Conservation (phyloP, 495 filamentous ascomycete species). For the Penicillium robsamsonii region DNA sequence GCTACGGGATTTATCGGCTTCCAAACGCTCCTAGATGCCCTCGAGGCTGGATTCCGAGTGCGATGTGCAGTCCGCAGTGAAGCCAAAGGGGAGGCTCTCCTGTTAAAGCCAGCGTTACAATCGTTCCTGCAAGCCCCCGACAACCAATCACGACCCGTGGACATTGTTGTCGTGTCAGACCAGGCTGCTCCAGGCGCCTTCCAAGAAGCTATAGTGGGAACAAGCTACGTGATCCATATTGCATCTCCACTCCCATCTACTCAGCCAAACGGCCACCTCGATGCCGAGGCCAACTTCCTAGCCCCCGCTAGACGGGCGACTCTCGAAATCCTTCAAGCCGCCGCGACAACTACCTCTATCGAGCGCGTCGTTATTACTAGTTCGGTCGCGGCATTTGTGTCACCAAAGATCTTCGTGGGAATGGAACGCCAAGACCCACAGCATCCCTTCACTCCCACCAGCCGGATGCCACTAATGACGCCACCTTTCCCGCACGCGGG, state of each 20-base stretch:
- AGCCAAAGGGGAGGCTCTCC: background rate
- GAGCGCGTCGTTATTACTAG: conserved; percentile 4
- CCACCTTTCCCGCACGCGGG: background rate
- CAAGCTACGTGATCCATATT: background rate
- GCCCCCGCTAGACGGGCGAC: background rate
- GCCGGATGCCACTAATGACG: background rate
- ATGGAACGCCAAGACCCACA: background rate
- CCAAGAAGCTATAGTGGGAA: background rate
- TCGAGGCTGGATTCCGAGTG: conserved; percentile 1
- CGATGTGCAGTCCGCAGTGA: conserved; percentile 1
- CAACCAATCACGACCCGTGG: background rate
- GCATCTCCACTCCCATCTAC: background rate
- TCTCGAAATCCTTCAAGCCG: conserved; percentile 1
- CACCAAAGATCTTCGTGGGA: background rate
- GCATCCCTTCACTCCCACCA: background rate
- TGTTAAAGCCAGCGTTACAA: background rate
- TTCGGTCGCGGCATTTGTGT: background rate
- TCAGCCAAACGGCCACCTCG: background rate
- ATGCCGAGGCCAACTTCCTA: background rate
- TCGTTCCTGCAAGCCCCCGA: background rate
- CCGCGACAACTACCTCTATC: background rate
- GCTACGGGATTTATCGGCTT: background rate
- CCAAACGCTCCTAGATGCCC: background rate
- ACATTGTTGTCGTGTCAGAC: background rate
- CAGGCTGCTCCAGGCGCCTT: background rate